Evolutionary conservation across 768 basidiomycete species (phyloP).

Genomic region (Pleurotus citrinopileatus): DNA sequence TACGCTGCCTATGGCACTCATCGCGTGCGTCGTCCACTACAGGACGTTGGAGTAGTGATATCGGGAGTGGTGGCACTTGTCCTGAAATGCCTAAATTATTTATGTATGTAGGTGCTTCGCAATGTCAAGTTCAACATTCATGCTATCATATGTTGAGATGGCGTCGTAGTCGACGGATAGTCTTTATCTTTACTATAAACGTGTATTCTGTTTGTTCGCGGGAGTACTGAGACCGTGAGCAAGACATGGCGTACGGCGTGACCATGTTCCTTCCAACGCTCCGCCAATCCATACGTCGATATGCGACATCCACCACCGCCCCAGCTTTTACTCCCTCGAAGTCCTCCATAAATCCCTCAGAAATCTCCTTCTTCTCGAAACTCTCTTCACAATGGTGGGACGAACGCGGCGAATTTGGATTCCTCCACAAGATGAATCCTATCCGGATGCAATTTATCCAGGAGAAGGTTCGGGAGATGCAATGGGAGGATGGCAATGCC

Average conservation of each 20-base stretch:
- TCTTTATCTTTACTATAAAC: too few relatives aligned
- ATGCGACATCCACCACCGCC: slow-evolving; percentile 2
- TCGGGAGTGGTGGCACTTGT: not conserved
- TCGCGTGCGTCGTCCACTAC: slow-evolving; percentile 16
- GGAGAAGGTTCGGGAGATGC: slow-evolving; percentile 65
- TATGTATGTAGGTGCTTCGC: not conserved
- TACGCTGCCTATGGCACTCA: slow-evolving; percentile 69
- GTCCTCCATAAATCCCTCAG: slow-evolving; percentile 67
- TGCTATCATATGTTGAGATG: too few relatives aligned
- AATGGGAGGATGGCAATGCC: slow-evolving; percentile 55
- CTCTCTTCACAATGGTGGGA: slow-evolving; percentile 97
- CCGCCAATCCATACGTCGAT: not conserved
- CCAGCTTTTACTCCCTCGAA: not conserved
- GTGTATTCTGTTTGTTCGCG: too few relatives aligned
- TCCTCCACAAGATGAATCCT: slow-evolving; percentile 96
- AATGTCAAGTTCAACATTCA: too few relatives aligned
- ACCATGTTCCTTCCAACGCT: not conserved
- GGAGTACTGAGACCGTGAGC: not conserved
- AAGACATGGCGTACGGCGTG: not conserved
- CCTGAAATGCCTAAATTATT: not conserved
- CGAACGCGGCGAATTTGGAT: slow-evolving; percentile 83
- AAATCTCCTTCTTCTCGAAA: slow-evolving; percentile 87
- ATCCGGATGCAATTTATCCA: slow-evolving; percentile 79
- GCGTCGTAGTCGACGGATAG: too few relatives aligned
- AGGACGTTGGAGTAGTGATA: not conserved